phyloP scores from a whole-genome alignment of 768 basidiomycete species.

The Crucibulum laeve region DNA sequence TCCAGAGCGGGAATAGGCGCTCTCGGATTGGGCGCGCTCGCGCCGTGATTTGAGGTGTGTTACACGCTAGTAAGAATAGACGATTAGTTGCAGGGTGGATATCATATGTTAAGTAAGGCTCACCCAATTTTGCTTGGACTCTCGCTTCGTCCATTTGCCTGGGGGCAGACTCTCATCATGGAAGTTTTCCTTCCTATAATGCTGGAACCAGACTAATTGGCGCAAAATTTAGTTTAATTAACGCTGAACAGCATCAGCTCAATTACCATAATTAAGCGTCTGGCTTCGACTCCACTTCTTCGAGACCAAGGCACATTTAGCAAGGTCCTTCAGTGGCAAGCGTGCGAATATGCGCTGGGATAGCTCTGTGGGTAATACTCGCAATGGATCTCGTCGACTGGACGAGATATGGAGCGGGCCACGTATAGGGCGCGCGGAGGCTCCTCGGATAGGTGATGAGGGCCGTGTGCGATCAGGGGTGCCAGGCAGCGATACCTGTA shows the following conservation, averaged over 20 bases:
- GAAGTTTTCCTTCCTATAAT: constrained; percentile 84
- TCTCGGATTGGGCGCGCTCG: constrained; percentile 32
- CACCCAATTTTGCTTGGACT: constrained; percentile 94
- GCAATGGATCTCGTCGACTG: constrained; percentile 55
- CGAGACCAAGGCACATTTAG: constrained; percentile 74
- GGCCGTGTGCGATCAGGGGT: constrained; percentile 66
- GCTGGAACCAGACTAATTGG: constrained; percentile 85
- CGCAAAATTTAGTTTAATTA: constrained; percentile 4
- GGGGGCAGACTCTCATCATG: constrained; percentile 73
- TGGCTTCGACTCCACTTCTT: constrained; percentile 88
- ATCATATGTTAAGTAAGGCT: constrained; percentile 14
- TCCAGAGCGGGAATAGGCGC: constrained; percentile 38
- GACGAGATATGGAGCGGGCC: constrained; percentile 41
- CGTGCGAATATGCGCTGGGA: constrained; percentile 72
- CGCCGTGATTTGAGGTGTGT: constrained; percentile 38
- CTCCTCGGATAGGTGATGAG: constrained; percentile 45
- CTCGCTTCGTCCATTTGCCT: constrained; percentile 88
- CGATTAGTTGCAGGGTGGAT: constrained; percentile 2
- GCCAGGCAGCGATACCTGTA: constrained; percentile 61
- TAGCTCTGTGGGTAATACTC: constrained; percentile 73
- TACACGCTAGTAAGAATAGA: constrained; percentile 39
- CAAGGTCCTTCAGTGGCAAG: constrained; percentile 62
- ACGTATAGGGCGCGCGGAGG: constrained; percentile 43
- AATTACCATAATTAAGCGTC: constrained; percentile 83
- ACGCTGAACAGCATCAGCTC: not conserved